Evolutionary conservation across 1,284 basidiomycete genomes (phyloP), one percentile per base, ranked within the genome.

Genomic region (Hypsizygus ulmarius): DNA sequence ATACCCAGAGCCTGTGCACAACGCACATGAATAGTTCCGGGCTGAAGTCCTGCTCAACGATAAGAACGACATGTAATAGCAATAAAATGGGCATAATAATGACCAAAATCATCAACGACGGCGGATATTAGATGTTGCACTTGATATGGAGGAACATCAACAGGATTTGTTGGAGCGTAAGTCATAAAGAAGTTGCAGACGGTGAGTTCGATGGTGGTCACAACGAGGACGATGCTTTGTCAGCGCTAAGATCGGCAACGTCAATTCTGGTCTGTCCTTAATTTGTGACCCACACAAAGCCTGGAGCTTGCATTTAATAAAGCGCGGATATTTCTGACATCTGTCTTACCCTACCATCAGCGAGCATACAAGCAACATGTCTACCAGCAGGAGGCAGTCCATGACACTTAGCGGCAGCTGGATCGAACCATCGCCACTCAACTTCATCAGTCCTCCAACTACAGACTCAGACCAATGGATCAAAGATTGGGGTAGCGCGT

Each of bases 61-160:
- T 49, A 39, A 47, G 34, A 18, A 30, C 21, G 7, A 25, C 21
- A 25, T 8, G 29, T 35, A 5, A 27, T 41, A 16, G 35, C 18
- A 25, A 27, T 12, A 28, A n/a, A 30, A 6, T n/a, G 41, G 28
- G 18, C 36, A 41, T 14, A 30, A 42, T 44, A 45, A 52, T 39
- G 47, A 61, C 64, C 57, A 28, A 61, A 56, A 39, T 64, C 59
- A 11, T 69, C 64, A 11, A 74, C 57, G 21, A 81, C 70, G 6
- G 58, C 62, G 8, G 73, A 65, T 43, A 84, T 68, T 7, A 85
- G 64, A 4, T 69, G 59, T 50, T 82, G 81, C 2, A 82, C 56
- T 54, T 81, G 74, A 59, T 81, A 86, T 5, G 81, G 82, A 8
- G 80, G 81, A 9, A 83, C 71, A 43, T 77, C 75, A 18, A 75